Conservation (phyloP, 208 protist species). For the Trypanosoma melophagium region DNA sequence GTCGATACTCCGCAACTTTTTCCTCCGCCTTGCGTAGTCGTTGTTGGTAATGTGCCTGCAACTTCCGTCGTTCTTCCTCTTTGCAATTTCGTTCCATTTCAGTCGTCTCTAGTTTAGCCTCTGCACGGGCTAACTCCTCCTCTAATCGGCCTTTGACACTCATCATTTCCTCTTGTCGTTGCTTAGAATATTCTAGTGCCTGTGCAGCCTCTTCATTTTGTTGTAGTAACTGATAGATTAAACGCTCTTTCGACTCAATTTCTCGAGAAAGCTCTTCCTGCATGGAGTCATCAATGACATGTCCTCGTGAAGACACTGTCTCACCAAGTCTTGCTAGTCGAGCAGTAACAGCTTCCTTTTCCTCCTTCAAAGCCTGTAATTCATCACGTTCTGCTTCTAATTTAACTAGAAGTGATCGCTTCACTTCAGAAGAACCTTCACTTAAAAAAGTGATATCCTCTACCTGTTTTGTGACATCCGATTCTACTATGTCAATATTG, state of each 20-base stretch:
- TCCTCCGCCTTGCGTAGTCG: slow-evolving; percentile 47
- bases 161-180: slow-evolving; percentile 26
- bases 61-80: slow-evolving; percentile 36
- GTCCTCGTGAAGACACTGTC: not conserved
- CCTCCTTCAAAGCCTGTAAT: slow-evolving; percentile 25
- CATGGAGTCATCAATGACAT: slow-evolving; percentile 1
- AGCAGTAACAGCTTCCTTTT: slow-evolving; percentile 23
- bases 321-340: slow-evolving; percentile 15
- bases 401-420: slow-evolving; percentile 25
- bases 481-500: slow-evolving; percentile 2
- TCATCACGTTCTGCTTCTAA: slow-evolving; percentile 37
- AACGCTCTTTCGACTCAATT: slow-evolving; percentile 13
- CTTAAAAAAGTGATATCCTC: slow-evolving; percentile 1
- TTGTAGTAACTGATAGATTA: slow-evolving; percentile 33
- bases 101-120: slow-evolving; percentile 44
- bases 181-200: slow-evolving; percentile 37
- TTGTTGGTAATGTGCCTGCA: slow-evolving; percentile 40
- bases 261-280: slow-evolving; percentile 31
- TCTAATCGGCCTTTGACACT: slow-evolving; percentile 34
- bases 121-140: slow-evolving; percentile 44
- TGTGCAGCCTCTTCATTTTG: slow-evolving; percentile 43
- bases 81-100: slow-evolving; percentile 41
- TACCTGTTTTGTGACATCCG: slow-evolving; percentile 5
- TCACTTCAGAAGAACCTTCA: slow-evolving; percentile 10
- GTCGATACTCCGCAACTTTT: slow-evolving; percentile 38